Evolutionary conservation across 108 stramenopile genomes (phyloP).

Genomic region (Skeletonema menzelii): DNA sequence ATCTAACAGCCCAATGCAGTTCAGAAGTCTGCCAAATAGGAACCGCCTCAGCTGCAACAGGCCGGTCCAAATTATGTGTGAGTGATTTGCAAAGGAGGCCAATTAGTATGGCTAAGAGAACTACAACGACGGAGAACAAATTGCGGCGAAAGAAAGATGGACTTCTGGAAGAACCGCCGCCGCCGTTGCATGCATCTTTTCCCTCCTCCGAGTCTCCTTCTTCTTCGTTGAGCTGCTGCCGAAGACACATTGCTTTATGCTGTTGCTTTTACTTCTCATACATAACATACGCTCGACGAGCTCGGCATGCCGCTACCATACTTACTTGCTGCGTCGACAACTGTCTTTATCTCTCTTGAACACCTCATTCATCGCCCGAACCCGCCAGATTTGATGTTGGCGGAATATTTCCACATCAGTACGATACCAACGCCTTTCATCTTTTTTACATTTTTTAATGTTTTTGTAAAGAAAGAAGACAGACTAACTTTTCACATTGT

Average conservation of each 20-base stretch:
- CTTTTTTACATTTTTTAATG: too few relatives aligned
- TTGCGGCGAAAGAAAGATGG: neutral
- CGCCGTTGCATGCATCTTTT: neutral
- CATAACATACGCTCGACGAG: too few relatives aligned
- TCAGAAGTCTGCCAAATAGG: neutral
- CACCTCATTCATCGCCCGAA: too few relatives aligned
- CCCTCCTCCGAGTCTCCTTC: neutral
- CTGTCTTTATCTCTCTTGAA: too few relatives aligned
- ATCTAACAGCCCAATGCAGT: neutral
- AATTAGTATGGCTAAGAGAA: neutral
- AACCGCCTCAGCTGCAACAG: neutral
- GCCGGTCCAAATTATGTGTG: neutral
- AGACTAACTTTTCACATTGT: neutral
- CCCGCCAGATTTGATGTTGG: too few relatives aligned
- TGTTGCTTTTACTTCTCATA: too few relatives aligned
- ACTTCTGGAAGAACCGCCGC: neutral
- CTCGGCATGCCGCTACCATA: too few relatives aligned
- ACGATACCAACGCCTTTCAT: too few relatives aligned
- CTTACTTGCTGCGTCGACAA: too few relatives aligned
- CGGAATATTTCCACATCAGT: too few relatives aligned
- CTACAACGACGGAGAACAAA: neutral
- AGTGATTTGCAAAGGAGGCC: neutral
- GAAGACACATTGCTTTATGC: neutral
- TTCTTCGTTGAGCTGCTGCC: neutral
- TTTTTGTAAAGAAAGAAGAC: neutral